These are phyloP conservation scores for Tricholoma matsutake DNA, from an alignment of 768 basidiomycete genomes.

Conservation along the genomic window DNA sequence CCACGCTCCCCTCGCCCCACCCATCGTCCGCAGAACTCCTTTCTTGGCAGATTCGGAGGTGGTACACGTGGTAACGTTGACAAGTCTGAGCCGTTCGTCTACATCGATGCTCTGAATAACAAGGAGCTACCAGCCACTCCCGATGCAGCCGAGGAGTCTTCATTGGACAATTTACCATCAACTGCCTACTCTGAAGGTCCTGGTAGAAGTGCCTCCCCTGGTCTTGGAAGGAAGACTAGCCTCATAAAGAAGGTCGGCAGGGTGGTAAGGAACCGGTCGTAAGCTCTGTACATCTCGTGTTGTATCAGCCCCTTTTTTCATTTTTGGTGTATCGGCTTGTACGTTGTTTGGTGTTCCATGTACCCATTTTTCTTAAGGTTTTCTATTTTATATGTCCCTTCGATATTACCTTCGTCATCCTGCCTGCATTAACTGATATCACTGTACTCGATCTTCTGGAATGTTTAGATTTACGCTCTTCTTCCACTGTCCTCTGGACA, in stretches of 20 bases:
- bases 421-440: slow-evolving; percentile 4
- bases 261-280: slow-evolving; percentile 54
- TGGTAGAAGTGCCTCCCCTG: slow-evolving; percentile 27
- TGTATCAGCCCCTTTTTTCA: too few relatives aligned
- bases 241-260: slow-evolving; percentile 77
- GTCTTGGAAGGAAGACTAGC: slow-evolving; percentile 71
- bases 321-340: not conserved
- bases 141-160: slow-evolving; percentile 13
- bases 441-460: slow-evolving; percentile 3
- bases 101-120: slow-evolving; percentile 56
- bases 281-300: not conserved
- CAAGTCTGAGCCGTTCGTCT: slow-evolving; percentile 58
- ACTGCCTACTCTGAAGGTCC: not conserved
- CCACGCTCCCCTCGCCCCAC: slow-evolving; percentile 47
- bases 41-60: slow-evolving; percentile 69
- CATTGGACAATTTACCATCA: slow-evolving; percentile 28
- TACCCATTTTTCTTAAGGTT: not conserved
- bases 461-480: slow-evolving; percentile 1
- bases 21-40: slow-evolving; percentile 71
- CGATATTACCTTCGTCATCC: slow-evolving; percentile 7
- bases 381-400: slow-evolving; percentile 11
- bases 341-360: not conserved
- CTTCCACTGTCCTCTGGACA: not conserved
- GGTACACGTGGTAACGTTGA: slow-evolving; percentile 28
- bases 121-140: slow-evolving; percentile 55